These are phyloP conservation scores for Cantharellus anzutake DNA, from an alignment of 768 basidiomycete species.

Conservation along the genomic window DNA sequence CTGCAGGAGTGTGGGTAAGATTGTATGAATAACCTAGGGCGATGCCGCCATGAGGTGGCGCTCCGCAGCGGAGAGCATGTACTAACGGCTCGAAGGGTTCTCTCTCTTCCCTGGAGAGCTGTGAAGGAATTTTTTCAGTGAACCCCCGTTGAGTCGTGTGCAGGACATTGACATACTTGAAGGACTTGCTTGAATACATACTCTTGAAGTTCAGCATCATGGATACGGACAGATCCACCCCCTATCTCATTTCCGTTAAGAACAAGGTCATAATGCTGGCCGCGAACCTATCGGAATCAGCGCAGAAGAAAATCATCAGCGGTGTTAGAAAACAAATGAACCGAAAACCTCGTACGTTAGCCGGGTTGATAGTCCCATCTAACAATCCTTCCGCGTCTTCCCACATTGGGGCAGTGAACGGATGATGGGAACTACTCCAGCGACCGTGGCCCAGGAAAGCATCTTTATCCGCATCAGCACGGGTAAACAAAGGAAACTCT, in stretches of 20 bases:
- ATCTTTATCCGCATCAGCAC: slow-evolving; percentile 73
- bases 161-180: slow-evolving; percentile 33
- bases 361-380: slow-evolving; percentile 39
- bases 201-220: slow-evolving; percentile 76
- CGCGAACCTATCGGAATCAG: slow-evolving; percentile 43
- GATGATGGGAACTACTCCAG: slow-evolving; percentile 88
- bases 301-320: background rate
- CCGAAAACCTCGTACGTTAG: slow-evolving; percentile 15
- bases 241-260: slow-evolving; percentile 88
- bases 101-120: slow-evolving; percentile 61
- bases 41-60: slow-evolving; percentile 90
- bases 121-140: background rate
- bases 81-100: slow-evolving; percentile 66
- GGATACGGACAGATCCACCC: slow-evolving; percentile 83
- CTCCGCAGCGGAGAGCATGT: slow-evolving; percentile 73
- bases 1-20: background rate
- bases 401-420: slow-evolving; percentile 91
- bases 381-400: slow-evolving; percentile 69
- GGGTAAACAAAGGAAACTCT: slow-evolving; percentile 85
- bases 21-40: slow-evolving; percentile 43
- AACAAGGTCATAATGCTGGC: slow-evolving; percentile 93
- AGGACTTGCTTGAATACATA: slow-evolving; percentile 58
- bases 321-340: background rate
- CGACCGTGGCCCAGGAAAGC: slow-evolving; percentile 56
- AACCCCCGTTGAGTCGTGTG: background rate